A percentile compares a stretch with the other conserved stretches of the same genome.
Conservation (phyloP, 768 basidiomycete species). For the Termitomyces sp. region DNA sequence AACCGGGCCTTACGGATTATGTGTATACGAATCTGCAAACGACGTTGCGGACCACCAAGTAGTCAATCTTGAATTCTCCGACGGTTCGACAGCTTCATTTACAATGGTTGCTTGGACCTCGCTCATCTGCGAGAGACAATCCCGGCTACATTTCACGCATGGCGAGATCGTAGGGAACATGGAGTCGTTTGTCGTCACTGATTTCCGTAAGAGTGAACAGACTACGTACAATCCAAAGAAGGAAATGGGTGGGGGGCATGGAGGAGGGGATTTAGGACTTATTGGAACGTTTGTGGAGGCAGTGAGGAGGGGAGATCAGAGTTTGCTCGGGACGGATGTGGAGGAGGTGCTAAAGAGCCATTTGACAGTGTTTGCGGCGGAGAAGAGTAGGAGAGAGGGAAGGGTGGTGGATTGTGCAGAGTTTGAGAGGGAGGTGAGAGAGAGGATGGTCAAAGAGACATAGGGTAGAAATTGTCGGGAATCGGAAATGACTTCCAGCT, state of each 20-base stretch:
- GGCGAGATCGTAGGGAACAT: constrained; percentile 91
- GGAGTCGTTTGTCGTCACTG: constrained; percentile 67
- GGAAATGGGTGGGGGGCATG: constrained; percentile 68
- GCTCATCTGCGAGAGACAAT: constrained; percentile 79
- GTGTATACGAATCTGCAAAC: constrained; percentile 83
- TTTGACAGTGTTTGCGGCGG: constrained; percentile 85
- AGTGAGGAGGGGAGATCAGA: constrained; percentile 61
- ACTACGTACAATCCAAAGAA: constrained; percentile 44
- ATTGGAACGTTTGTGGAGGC: constrained; percentile 76
- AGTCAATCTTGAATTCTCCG: constrained; percentile 84
- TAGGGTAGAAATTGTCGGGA: too few species aligned
- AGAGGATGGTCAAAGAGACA: constrained; percentile 23
- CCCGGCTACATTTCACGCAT: constrained; percentile 79
- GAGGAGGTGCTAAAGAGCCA: constrained; percentile 74
- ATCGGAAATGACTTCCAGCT: too few species aligned
- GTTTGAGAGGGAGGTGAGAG: constrained; percentile 55
- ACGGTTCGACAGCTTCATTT: constrained; percentile 78
- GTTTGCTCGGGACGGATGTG: constrained; percentile 60
- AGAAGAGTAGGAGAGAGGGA: constrained; percentile 69
- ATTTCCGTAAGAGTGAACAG: constrained; percentile 59
- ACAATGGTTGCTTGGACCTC: constrained; percentile 87
- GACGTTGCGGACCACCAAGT: constrained; percentile 92
- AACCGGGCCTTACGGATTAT: constrained; percentile 70
- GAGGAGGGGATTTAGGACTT: constrained; percentile 79
- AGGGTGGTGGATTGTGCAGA: constrained; percentile 64